Evolutionary conservation across 257 asterid species (phyloP).

Genomic region (Cordia subcordata): DNA sequence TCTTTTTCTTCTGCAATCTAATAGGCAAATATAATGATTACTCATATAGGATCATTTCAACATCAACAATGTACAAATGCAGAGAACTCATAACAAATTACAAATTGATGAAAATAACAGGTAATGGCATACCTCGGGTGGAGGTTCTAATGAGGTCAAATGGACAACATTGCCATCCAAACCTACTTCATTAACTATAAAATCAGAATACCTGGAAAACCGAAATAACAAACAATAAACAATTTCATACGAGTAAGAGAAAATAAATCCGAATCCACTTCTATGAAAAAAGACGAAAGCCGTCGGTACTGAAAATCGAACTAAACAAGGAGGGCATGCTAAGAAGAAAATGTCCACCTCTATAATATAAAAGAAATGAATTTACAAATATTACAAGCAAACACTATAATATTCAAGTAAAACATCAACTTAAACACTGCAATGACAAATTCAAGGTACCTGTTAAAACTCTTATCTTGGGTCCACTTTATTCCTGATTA

Average conservation of each 20-base stretch:
- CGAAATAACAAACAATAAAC: slow-evolving; percentile 11
- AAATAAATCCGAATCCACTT: neutral
- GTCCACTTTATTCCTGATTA: no score
- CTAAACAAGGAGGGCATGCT: no score
- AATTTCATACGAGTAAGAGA: neutral
- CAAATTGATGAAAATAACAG: neutral
- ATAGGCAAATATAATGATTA: slow-evolving; percentile 5
- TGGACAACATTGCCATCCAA: slow-evolving; percentile 79
- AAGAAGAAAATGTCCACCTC: no score
- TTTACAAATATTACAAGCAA: no score
- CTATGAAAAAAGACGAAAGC: no score
- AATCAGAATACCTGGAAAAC: slow-evolving; percentile 77
- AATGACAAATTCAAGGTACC: no score
- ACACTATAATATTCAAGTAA: no score
- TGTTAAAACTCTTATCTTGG: no score
- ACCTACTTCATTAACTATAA: slow-evolving; percentile 91
- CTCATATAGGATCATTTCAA: neutral
- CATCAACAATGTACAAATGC: slow-evolving; percentile 1
- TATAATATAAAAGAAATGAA: no score
- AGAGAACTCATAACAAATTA: neutral
- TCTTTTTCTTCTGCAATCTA: slow-evolving; percentile 59
- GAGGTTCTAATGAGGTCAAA: slow-evolving; percentile 66
- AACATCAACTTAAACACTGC: no score
- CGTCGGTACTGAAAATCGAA: no score
- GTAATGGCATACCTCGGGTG: slow-evolving; percentile 51